Evolutionary conservation across 805 yeast genomes (phyloP).

Genomic region (Ogataea saltuana): DNA sequence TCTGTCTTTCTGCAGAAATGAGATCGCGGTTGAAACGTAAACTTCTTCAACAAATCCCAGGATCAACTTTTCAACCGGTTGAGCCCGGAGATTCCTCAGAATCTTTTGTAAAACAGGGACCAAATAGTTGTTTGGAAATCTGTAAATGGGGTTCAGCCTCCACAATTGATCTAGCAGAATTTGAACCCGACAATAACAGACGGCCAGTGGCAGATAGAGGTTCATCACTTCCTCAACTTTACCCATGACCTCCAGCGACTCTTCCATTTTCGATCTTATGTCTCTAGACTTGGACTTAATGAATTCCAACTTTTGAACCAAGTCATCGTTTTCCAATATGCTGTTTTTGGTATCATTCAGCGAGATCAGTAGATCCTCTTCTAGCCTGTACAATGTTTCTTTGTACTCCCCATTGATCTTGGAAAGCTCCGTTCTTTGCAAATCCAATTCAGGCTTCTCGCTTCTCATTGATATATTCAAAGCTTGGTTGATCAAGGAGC

Average conservation of each 20-base stretch:
- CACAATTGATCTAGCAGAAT: constrained; percentile 45
- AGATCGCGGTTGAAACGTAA: constrained; percentile 46
- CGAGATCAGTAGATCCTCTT: constrained; percentile 55
- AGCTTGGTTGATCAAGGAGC: constrained; percentile 63
- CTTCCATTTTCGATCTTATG: constrained; percentile 52
- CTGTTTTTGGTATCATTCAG: constrained; percentile 59
- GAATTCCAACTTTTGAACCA: constrained; percentile 59
- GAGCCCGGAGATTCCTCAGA: constrained; percentile 10
- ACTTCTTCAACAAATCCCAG: constrained; percentile 45
- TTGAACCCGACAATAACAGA: constrained; percentile 52
- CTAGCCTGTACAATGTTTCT: constrained; percentile 54
- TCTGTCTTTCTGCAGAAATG: constrained; percentile 47
- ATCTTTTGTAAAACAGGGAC: constrained; percentile 38
- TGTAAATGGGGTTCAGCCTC: constrained; percentile 53
- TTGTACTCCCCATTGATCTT: constrained; percentile 61
- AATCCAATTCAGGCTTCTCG: constrained; percentile 68
- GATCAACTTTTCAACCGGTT: constrained; percentile 37
- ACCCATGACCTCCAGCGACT: constrained; percentile 55
- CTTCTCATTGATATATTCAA: constrained; percentile 54
- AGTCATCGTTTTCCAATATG: constrained; percentile 64
- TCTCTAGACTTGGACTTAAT: constrained; percentile 63
- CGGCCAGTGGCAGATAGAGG: constrained; percentile 55
- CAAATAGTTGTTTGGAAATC: constrained; percentile 52
- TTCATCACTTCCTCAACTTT: constrained; percentile 51
- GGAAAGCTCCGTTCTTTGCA: constrained; percentile 52